Conservation (phyloP, 2,329 filamentous ascomycete species). For the Trichoderma arundinaceum region DNA sequence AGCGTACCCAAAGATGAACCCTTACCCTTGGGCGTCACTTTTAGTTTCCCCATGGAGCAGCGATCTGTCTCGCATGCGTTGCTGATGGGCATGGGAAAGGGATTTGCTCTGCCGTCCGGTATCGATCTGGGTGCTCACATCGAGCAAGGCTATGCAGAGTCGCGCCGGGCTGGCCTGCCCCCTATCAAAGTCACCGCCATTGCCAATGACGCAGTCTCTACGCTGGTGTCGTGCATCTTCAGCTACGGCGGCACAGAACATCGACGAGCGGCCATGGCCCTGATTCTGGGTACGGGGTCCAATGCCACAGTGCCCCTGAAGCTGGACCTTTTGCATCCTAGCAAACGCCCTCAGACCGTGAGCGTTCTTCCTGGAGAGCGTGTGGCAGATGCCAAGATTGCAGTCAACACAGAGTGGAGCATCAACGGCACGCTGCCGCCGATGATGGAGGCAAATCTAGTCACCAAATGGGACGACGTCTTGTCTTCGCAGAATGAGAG, state of each 20-base stretch:
- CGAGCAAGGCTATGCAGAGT: conserved; percentile 61
- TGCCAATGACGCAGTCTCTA: conserved; percentile 81
- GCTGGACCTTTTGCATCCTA: conserved; percentile 64
- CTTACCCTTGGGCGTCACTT: conserved; percentile 70
- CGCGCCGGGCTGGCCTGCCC: conserved; percentile 59
- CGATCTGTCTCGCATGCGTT: conserved; percentile 65
- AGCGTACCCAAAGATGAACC: conserved; percentile 51
- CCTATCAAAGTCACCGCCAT: conserved; percentile 75
- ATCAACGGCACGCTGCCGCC: conserved; percentile 77
- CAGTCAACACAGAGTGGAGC: conserved; percentile 85
- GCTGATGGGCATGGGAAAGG: conserved; percentile 73
- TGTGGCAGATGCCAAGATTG: conserved; percentile 64
- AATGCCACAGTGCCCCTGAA: conserved; percentile 80
- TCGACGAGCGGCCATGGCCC: conserved; percentile 74
- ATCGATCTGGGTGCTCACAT: conserved; percentile 66
- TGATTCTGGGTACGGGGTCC: conserved; percentile 81
- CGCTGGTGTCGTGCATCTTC: conserved; percentile 77
- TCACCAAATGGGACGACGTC: conserved; percentile 72
- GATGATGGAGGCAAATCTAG: conserved; percentile 64
- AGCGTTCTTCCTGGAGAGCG: conserved; percentile 54
- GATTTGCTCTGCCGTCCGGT: conserved; percentile 66
- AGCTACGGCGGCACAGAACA: conserved; percentile 65
- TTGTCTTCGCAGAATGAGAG: conserved; percentile 70
- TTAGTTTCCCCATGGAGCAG: conserved; percentile 74
- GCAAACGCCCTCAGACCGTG: conserved; percentile 62